A percentile compares a stretch with the other conserved stretches of the same genome.
phyloP scores from a whole-genome alignment of 129 eudicot species.

The Flaveria linearis region DNA sequence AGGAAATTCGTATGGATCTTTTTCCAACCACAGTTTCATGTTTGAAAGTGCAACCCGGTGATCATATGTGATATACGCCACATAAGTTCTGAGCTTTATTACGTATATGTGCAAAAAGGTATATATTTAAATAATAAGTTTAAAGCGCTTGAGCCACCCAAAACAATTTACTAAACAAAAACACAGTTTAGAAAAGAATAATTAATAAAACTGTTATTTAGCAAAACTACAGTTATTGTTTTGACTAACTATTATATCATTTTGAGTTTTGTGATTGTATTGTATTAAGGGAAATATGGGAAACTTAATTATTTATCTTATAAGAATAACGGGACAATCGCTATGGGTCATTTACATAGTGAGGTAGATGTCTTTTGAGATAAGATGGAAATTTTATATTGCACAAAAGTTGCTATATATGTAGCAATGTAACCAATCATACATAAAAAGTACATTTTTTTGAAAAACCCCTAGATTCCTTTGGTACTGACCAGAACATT shows the following conservation, averaged over 20 bases:
- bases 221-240: background rate
- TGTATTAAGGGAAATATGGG: background rate
- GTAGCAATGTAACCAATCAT: background rate
- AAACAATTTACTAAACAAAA: background rate
- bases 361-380: background rate
- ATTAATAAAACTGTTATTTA: background rate
- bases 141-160: background rate
- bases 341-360: background rate
- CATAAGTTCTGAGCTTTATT: background rate
- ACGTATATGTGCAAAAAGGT: background rate
- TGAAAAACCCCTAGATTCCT: too few relatives aligned
- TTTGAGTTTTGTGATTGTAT: background rate
- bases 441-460: conserved; percentile 8
- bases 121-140: background rate
- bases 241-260: background rate
- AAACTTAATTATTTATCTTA: background rate
- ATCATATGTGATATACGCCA: background rate
- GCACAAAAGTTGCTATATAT: background rate
- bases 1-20: background rate
- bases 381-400: background rate
- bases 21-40: background rate
- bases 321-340: background rate
- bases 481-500: background rate
- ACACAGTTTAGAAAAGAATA: too few relatives aligned
- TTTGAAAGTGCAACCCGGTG: background rate